Evolutionary conservation across 352 stramenopile genomes (phyloP), one percentile per base, ranked within the genome.

Genomic region (Globisporangium yorkense): DNA sequence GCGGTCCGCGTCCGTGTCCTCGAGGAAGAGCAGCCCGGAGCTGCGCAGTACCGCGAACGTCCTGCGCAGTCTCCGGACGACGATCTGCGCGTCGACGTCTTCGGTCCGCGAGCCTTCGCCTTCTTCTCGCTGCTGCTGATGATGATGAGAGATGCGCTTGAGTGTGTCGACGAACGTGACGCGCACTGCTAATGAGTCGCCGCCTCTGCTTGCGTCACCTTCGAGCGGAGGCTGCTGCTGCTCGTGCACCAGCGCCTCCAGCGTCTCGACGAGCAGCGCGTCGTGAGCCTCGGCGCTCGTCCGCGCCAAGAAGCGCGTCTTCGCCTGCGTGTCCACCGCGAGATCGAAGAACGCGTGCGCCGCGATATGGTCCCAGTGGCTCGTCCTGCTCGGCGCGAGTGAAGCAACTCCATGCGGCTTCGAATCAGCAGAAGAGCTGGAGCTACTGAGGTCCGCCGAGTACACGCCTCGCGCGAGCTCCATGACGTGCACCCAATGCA

Each of bases 401-500:
- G 24, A 27, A 27, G 24, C 24, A 27, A 2, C 24, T 27, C 24
- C 24, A 27, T 27, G 24, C 24, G 24, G 24, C 24, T 27, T 2
- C 24, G 24, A 27, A 2, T 43, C 37, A 12, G 13, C 37, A 12
- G 33, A 37, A 10, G 33, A 37, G 33, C 33, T 37, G 37, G 10
- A 13, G 37, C 18, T 13, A 4, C 24, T 27, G 37, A 13, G 37
- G 33, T 55, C 45, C 16, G 51, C 35, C 2, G 61, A 74, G 53
- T 89, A 89, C 33, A 78, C 72, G 2, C 37, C 58, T 10, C 58
- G n/a, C 2, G 65, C 66, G 10, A 91, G 66, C 54, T 88, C 69
- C 51, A 71, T 56, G 45, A 77, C 71, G 45, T 88, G 69, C 16
- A 68, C 41, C 84, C 84, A 94, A 50, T 92, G 70, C 31, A 91